Base-by-base conservation (phyloP, 495 filamentous ascomycete genomes). In the Jackrogersella minutella region DNA sequence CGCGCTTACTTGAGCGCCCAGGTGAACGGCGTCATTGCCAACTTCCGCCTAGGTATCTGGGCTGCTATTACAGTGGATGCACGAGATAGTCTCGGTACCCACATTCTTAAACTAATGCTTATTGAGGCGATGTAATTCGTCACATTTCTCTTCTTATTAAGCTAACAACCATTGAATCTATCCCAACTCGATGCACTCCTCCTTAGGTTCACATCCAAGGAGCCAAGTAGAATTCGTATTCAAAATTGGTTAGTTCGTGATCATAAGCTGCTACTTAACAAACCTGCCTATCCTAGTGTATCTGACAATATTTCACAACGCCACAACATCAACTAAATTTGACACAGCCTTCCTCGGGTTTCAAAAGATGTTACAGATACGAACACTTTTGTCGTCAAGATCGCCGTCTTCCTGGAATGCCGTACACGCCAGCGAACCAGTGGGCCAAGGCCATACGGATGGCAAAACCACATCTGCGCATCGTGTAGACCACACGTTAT, bases 81-180 rank as follows among this genome's bases (percentile, higher is more conserved):
- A 49, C 16, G 30, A 28, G n/a, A 21, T 22, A 6, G 22, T 24
- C 9, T 8, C 30, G 9, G 14, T 34, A 10, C 30, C 64, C 64
- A 66, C 64, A 61, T 56, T 56, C 57, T 57, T 66, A 66, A 60
- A 60, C 21, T 2, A 49, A 54, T 50, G 39, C 41, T 40, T 22
- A 24, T 43, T 6, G 19, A 7, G 40, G 22, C 40, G 40, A 11
- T 19, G 8, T 43, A 43, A 43, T 43, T 43, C 40, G 40, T 43
- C 40, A 10, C 22, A 43, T 43, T 43, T 3, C 13, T 43, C 8
- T 21, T 22, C 17, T 21, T 10, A 6, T 22, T 26, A 10, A 30
- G 7, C 26, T 30, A 7, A 30, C 7, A 7, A 7, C 26, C 26
- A 3, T 7, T 3, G 26, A 3, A 3, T 30, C 26, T 30, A 41